Base-by-base conservation (phyloP, 192 early-diverging fungal genomes). In the Chytriomyces confervae region DNA sequence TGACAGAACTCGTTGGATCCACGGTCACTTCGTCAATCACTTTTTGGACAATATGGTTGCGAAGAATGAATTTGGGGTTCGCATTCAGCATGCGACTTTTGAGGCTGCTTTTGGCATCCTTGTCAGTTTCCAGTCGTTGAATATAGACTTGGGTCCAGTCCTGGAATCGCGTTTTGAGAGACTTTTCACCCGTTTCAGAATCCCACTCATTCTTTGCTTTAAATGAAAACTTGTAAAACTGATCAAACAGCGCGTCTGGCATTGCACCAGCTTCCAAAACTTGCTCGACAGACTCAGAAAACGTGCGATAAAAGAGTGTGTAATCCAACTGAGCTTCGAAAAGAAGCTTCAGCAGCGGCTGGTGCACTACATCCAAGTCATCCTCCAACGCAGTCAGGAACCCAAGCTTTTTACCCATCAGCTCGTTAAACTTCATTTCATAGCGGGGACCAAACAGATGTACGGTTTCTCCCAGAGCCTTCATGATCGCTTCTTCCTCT, bases 51-150 rank as follows among this genome's bases (percentile, higher is more conserved):
- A 93, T 88, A 87, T 91, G 93, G 76, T 94, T 94, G 29, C 93
- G 89, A 57, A 93, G 81, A 5, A 93, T 86, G 80, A 90, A 93
- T 45, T 80, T 82, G 11, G 94, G 94, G 72, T 95, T 96, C 46
- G 82, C 79, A n/a, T 74, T 61, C 51, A 88, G 76, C 94, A 95
- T 95, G 24, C 71, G 62, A 24, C 47, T 57, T 49, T 72, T 78
- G 13, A 90, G 80, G 6, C 10, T 23, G 20, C 61, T 69, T 3
- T 44, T 68, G 64, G 5, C 72, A 16, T 43, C 7, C 27, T 62
- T 57, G 23, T 70, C 50, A 24, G 23, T 10, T 68, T 8, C 20
- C 13, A 24, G 36, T 8, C 46, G 69, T 3, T 27, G 9, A 18
- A 9, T 8, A 29, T 50, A 47, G 29, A 18, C 29, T 23, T 20